Evolutionary conservation across 306 rosid species (phyloP).

Genomic region (Quercus engelmannii): DNA sequence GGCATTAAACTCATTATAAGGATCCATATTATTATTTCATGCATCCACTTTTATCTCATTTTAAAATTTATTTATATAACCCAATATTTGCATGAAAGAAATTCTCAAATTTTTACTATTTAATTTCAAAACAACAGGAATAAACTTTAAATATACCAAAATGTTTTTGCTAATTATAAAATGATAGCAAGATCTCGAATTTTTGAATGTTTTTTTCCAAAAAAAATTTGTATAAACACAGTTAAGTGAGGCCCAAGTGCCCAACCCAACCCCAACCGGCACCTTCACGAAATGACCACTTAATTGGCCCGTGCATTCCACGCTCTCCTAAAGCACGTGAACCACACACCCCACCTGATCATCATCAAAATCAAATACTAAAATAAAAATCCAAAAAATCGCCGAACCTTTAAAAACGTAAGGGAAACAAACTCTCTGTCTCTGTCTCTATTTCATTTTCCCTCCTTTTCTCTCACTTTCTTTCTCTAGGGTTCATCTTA

Average conservation of each 20-base stretch:
- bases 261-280: constrained; percentile 11
- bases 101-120: too few relatives aligned
- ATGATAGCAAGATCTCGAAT: too few relatives aligned
- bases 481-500: neutral
- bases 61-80: too few relatives aligned
- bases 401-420: neutral
- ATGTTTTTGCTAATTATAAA: too few relatives aligned
- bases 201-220: too few relatives aligned
- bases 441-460: neutral
- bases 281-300: neutral
- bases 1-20: too few relatives aligned
- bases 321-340: constrained; percentile 19
- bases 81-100: too few relatives aligned
- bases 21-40: too few relatives aligned
- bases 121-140: too few relatives aligned
- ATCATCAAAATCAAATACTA: too few relatives aligned
- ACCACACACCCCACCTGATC: neutral
- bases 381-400: neutral
- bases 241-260: neutral
- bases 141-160: too few relatives aligned
- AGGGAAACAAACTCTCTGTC: neutral
- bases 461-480: constrained; percentile 7
- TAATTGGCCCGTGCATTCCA: constrained; percentile 21
- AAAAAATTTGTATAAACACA: neutral
- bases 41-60: too few relatives aligned